Base-by-base conservation (phyloP, 192 early-diverging fungal species). In the Allomyces macrogynus region DNA sequence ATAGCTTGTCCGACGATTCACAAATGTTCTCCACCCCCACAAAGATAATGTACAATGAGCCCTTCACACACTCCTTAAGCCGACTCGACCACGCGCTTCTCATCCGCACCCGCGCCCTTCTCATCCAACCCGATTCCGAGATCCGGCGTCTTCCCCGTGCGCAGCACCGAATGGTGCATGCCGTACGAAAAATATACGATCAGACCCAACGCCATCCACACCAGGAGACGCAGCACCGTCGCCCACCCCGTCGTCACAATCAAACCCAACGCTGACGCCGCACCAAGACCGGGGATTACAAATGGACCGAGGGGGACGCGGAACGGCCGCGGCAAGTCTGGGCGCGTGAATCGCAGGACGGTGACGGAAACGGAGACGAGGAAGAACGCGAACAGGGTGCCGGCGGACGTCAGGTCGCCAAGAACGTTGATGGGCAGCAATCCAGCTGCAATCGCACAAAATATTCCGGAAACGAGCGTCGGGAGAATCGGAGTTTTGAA, bases 81-180 rank as follows among this genome's bases (percentile, higher is more conserved):
- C 32, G 32, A 40, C 32, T 40, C 32, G 32, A 40, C 32, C 32
- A 40, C 32, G 32, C 32, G 32, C 32, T 40, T 40, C 32, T 40
- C 32, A 7, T 40, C 32, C 32, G 32, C 32, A 40, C 3, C 7
- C 32, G 5, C 32, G 32, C 32, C 32, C 32, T 40, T 40, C 32
- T 40, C 32, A 40, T 40, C 32, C 32, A 40, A 40, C 32, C 32
- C 32, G 7, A 40, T 40, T 7, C 32, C 32, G 4, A 40, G 8
- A 40, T 40, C 32, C 32, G 32, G 32, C 32, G 32, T 40, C 32
- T 40, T 40, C 32, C 32, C 32, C 7, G 32, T 40, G 32, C 32
- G 32, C 32, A 88, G 69, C 7, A 72, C 75, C 23, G 89, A 89
- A 63, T 83, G 71, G 12, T 80, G 70, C 65, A 76, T 78, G 12